phyloP scores from a whole-genome alignment of 495 filamentous ascomycete species.

The Annulohypoxylon moriforme region DNA sequence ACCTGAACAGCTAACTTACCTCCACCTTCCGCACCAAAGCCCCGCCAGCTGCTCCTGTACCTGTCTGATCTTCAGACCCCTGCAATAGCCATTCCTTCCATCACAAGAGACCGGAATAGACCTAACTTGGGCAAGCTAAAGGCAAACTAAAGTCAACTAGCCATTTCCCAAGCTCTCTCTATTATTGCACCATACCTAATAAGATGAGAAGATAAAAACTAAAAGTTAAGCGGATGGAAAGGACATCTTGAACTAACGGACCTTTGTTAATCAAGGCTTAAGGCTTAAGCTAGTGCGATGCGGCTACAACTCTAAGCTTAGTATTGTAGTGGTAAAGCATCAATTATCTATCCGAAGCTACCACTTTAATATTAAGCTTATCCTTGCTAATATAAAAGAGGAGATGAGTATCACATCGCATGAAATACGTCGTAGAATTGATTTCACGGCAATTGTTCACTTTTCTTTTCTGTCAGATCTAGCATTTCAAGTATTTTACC shows the following conservation, averaged over 20 bases:
- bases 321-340: background rate
- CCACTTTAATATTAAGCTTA: constrained; percentile 31
- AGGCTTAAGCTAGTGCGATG: constrained; percentile 17
- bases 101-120: constrained; percentile 30
- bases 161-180: background rate
- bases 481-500: background rate
- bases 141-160: constrained; percentile 4
- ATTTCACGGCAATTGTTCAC: constrained; percentile 17
- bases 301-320: constrained; percentile 16
- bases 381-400: constrained; percentile 26
- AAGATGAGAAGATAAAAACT: background rate
- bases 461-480: constrained; percentile 9
- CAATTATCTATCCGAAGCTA: constrained; percentile 28
- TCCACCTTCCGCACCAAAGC: constrained; percentile 6
- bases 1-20: constrained; percentile 5
- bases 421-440: constrained; percentile 14
- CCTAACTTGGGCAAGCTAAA: constrained; percentile 16
- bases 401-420: constrained; percentile 21
- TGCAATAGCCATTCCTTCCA: constrained; percentile 43
- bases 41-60: constrained; percentile 27
- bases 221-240: constrained; percentile 3
- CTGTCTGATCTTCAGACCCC: constrained; percentile 44
- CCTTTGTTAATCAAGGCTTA: constrained; percentile 11
- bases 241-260: constrained; percentile 12
- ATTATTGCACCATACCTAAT: background rate